Percentiles rank a stretch among this genome's conserved stretches.
These are phyloP conservation scores for Scedosporium apiospermum DNA, from an alignment of 2,329 filamentous ascomycete species.

Conservation along the genomic window DNA sequence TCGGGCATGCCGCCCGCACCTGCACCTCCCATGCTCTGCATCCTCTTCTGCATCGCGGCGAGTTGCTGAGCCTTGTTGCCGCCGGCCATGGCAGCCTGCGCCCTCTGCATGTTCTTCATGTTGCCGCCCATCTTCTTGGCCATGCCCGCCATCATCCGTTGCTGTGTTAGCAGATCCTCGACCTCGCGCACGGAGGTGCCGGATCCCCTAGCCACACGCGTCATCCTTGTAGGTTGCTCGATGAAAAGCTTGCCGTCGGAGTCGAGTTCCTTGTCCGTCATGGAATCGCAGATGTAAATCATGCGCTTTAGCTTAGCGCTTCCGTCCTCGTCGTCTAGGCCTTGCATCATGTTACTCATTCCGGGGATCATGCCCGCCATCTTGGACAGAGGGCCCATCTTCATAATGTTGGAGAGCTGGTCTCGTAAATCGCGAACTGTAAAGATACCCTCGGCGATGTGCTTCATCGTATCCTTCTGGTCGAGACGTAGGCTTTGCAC, in stretches of 20 bases:
- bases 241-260: constrained; percentile 91
- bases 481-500: constrained; percentile 92
- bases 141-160: constrained; percentile 98
- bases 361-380: constrained; percentile 99
- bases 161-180: constrained; percentile 93
- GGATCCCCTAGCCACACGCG: constrained; percentile 77
- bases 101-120: constrained; percentile 95
- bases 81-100: constrained; percentile 82
- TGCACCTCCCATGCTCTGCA: constrained; percentile 83
- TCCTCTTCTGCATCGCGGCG: constrained; percentile 91
- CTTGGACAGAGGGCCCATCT: constrained; percentile 95
- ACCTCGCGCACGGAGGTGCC: constrained; percentile 88
- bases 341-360: constrained; percentile 84
- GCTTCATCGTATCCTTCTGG: constrained; percentile 98
- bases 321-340: constrained; percentile 97
- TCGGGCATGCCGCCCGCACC: constrained; percentile 65
- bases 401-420: constrained; percentile 97
- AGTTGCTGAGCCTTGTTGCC: constrained; percentile 89
- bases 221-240: constrained; percentile 88
- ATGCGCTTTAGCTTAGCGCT: constrained; percentile 87
- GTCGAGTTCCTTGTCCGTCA: constrained; percentile 94
- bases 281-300: constrained; percentile 98
- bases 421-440: constrained; percentile 90
- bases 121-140: constrained; percentile 98
- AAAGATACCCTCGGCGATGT: constrained; percentile 94